phyloP scores from a whole-genome alignment of 257 asterid genomes.

The Solanum clarkiae region DNA sequence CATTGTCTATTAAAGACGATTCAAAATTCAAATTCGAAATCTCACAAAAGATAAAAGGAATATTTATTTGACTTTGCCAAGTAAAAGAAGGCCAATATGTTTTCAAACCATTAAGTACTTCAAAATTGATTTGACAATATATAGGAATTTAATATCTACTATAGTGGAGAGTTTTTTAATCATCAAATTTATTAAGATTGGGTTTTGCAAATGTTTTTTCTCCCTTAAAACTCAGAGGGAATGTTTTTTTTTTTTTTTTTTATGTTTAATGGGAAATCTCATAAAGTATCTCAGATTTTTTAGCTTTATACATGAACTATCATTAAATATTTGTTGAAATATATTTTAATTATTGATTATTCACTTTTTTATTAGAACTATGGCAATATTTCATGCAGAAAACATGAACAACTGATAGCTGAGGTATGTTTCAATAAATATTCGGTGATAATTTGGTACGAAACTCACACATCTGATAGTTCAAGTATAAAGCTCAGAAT shows the following conservation, averaged over 20 bases:
- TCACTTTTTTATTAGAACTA: too few species aligned
- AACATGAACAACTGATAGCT: too few species aligned
- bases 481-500: too few species aligned
- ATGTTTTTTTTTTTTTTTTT: neutral
- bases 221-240: neutral
- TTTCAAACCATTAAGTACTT: neutral
- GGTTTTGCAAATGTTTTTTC: neutral
- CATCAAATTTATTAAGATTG: neutral
- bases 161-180: neutral
- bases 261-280: neutral
- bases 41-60: neutral
- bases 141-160: neutral
- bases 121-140: neutral
- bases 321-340: too few species aligned
- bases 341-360: too few species aligned
- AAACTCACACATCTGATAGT: too few species aligned
- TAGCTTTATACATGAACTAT: too few species aligned
- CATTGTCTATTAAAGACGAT: neutral
- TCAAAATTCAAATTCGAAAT: neutral
- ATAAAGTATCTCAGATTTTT: neutral
- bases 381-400: too few species aligned
- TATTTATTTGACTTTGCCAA: neutral
- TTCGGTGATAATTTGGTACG: too few species aligned
- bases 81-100: neutral
- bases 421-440: too few species aligned